Evolutionary conservation across 2,329 filamentous ascomycete genomes (phyloP).

Genomic region (Cladorrhinum sp.): DNA sequence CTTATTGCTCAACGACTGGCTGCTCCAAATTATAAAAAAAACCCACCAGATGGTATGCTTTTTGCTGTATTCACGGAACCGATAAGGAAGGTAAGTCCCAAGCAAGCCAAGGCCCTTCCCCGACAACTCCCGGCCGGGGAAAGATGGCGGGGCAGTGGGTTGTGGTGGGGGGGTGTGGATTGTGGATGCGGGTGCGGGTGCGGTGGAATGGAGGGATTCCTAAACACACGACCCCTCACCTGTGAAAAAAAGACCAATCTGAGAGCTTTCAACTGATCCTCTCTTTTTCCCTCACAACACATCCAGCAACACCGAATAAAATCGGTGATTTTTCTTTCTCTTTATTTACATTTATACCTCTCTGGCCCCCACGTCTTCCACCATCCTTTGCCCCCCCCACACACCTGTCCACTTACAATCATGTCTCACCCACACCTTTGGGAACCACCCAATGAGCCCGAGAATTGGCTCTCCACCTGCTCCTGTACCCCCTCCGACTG

Average conservation of each 20-base stretch:
- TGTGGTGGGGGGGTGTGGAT: background rate
- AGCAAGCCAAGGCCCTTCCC: background rate
- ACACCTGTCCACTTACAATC: background rate
- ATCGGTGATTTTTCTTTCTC: background rate
- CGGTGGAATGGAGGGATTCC: background rate
- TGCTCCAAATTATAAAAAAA: no score
- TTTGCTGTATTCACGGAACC: background rate
- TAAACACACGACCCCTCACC: background rate
- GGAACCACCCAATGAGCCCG: background rate
- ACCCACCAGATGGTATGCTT: background rate
- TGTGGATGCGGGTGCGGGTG: background rate
- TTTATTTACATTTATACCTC: background rate
- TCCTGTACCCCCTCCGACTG: background rate
- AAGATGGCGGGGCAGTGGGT: background rate
- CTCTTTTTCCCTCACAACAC: background rate
- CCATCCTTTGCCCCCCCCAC: background rate
- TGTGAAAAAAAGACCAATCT: background rate
- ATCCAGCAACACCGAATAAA: background rate
- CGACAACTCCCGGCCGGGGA: background rate
- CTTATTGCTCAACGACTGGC: no score
- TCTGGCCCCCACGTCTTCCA: background rate
- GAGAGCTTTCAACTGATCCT: background rate
- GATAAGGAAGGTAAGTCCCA: background rate
- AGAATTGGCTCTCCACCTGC: background rate
- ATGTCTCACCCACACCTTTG: background rate